These are phyloP conservation scores for Pythium plurisporium DNA, from an alignment of 352 stramenopile species.

Conservation along the genomic window DNA sequence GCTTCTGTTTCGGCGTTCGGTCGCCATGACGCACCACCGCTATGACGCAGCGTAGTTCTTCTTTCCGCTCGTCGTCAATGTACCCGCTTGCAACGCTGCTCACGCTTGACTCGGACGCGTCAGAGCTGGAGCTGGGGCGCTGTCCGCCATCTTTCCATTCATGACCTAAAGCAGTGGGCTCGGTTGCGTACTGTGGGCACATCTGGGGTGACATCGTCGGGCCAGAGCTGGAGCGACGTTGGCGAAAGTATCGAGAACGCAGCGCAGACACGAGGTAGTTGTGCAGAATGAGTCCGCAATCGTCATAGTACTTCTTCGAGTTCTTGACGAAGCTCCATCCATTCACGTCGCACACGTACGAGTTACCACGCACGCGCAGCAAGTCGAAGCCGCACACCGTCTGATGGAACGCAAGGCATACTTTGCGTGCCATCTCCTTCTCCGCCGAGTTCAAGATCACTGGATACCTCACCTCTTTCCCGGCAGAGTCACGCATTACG, in stretches of 20 bases:
- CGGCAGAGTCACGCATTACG: conserved; percentile 91
- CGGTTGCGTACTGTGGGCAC: conserved; percentile 76
- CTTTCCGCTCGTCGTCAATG: conserved; percentile 76
- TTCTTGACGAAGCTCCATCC: conserved; percentile 99
- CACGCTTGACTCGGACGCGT: conserved; percentile 67
- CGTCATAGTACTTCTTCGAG: conserved; percentile 98
- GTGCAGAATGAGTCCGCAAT: conserved; percentile 93
- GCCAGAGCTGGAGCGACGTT: conserved; percentile 52
- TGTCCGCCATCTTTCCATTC: conserved; percentile 24
- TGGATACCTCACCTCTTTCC: conserved; percentile 98
- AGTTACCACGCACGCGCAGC: conserved; percentile 88
- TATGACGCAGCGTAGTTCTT: conserved; percentile 98
- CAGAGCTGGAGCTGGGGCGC: conserved; percentile 56
- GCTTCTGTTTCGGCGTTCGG: conserved; percentile 99
- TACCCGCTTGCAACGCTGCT: conserved; percentile 47
- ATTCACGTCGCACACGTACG: conserved; percentile 99
- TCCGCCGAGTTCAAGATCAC: conserved; percentile 98
- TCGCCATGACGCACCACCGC: conserved; percentile 98
- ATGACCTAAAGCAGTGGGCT: conserved; percentile 24
- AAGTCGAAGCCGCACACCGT: conserved; percentile 99
- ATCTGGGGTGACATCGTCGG: conserved; percentile 45
- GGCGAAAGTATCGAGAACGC: conserved; percentile 73
- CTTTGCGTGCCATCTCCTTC: conserved; percentile 97
- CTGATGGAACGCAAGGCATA: conserved; percentile 95
- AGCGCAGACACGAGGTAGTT: conserved; percentile 85